phyloP scores from a whole-genome alignment of 2,329 filamentous ascomycete genomes.

The Teratosphaeria epicoccoides region DNA sequence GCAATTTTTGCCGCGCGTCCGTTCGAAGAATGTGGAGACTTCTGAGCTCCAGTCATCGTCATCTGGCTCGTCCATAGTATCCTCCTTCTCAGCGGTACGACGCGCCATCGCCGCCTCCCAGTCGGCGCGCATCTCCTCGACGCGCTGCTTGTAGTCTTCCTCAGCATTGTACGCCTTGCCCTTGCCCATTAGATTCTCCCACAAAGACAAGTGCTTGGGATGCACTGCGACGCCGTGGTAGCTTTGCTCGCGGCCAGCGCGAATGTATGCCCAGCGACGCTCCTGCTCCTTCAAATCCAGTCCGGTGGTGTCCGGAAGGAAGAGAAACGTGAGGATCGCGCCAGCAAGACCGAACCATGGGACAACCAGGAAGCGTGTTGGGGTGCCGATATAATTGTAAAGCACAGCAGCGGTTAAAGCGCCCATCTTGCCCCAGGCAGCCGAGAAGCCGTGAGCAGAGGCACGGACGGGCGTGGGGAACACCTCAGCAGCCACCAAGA shows the following conservation, averaged over 20 bases:
- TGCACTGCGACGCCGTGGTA: conserved; percentile 94
- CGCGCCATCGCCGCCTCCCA: conserved; percentile 47
- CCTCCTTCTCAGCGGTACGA: conserved; percentile 41
- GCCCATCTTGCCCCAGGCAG: conserved; percentile 78
- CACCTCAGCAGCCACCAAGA: conserved; percentile 93
- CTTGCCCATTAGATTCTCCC: conserved; percentile 70
- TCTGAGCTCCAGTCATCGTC: conserved; percentile 40
- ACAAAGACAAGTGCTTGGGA: conserved; percentile 74
- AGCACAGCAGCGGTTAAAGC: conserved; percentile 77
- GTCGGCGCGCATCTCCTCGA: conserved; percentile 62
- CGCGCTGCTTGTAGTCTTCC: conserved; percentile 66
- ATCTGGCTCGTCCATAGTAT: conserved; percentile 26
- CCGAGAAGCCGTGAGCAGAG: conserved; percentile 89
- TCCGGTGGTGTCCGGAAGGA: conserved; percentile 92
- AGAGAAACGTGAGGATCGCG: conserved; percentile 70
- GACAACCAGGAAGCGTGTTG: conserved; percentile 80
- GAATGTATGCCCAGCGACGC: conserved; percentile 81
- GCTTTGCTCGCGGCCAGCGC: conserved; percentile 62
- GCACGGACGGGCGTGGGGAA: conserved; percentile 90
- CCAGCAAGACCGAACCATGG: conserved; percentile 91
- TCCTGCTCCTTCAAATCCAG: conserved; percentile 97
- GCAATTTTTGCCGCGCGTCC: conserved; percentile 28
- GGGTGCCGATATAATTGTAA: conserved; percentile 86
- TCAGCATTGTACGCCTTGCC: conserved; percentile 76
- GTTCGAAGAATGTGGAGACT: conserved; percentile 44